Conservation (phyloP, 306 rosid genomes). For the Mimosa bimucronata region DNA sequence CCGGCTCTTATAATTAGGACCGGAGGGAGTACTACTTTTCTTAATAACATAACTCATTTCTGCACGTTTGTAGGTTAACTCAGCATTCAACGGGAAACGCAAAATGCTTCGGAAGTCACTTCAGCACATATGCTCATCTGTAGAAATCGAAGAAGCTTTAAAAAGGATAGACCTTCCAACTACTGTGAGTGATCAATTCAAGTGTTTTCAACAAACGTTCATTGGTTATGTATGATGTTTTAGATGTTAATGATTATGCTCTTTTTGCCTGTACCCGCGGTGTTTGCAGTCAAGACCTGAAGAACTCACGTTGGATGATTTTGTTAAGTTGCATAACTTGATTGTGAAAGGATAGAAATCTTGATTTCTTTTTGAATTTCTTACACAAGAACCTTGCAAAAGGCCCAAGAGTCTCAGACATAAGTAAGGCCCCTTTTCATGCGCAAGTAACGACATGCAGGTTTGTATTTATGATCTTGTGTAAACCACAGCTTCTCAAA, state of each 20-base stretch:
- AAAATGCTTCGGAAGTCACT: slow-evolving; percentile 89
- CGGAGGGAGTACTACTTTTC: background rate
- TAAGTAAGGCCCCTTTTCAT: background rate
- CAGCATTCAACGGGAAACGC: slow-evolving; percentile 91
- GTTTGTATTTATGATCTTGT: background rate
- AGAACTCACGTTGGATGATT: slow-evolving; percentile 77
- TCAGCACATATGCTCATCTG: slow-evolving; percentile 73
- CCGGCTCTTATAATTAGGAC: too few relatives aligned
- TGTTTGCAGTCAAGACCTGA: slow-evolving; percentile 77
- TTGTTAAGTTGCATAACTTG: slow-evolving; percentile 71
- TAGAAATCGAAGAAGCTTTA: slow-evolving; percentile 74
- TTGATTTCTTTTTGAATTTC: slow-evolving; percentile 20
- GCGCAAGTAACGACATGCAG: background rate
- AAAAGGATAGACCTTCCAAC: slow-evolving; percentile 61
- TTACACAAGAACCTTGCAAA: background rate
- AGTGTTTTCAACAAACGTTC: background rate
- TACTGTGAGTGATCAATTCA: slow-evolving; percentile 56
- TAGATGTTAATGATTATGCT: slow-evolving; percentile 18
- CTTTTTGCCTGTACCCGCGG: slow-evolving; percentile 2
- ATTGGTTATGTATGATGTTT: background rate
- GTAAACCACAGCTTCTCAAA: background rate
- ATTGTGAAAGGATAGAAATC: slow-evolving; percentile 49
- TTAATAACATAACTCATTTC: slow-evolving; percentile 20
- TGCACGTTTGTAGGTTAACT: slow-evolving; percentile 58
- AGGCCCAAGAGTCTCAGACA: slow-evolving; percentile 17